Evolutionary conservation across 345 rosid genomes (phyloP), one percentile per base, ranked within the genome.

Genomic region (Citrus unshiu): DNA sequence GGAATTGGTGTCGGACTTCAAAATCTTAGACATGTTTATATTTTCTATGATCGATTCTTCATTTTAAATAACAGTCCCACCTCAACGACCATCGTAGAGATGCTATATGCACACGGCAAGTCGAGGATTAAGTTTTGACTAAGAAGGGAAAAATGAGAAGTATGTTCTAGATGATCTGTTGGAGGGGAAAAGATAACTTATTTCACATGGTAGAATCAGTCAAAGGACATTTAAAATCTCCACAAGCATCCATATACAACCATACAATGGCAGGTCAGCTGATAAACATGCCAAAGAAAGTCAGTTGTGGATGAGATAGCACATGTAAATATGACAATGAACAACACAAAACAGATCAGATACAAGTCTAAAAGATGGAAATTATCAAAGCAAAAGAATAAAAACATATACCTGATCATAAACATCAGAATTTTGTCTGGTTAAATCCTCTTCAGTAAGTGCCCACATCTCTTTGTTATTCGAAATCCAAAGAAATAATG

Each of bases 401-500:
- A 54, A 68, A 57, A 34, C 29, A 46, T 3, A 59, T 63, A 83
- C 88, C 89, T 87, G 90, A 68, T 81, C 63, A 21, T 58, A 80
- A 51, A 61, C 75, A 24, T 84, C 81, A 61, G 83, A 30, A 80
- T 60, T 56, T 56, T 67, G 63, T 30, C 75, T 64, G 29, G 43
- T 74, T 66, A 77, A 49, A 12, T 70, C n/a, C 21, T 79, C 81
- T 29, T 68, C 80, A 14, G 76, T 67, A 39, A 71, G 73, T 34
- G 51, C 80, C 85, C 82, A 85, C 51, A 80, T 83, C 68, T 76
- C 69, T 79, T 86, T 79, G 76, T 73, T 82, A 61, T 73, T 81
- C 32, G 84, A 76, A 83, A 87, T 82, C 87, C 88, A 89, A 72
- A 68, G 61, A 73, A 86, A 87, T 59, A 84, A 71, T 70, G 91